Conservation (phyloP, 495 filamentous ascomycete species). For the Glonium stellatum region DNA sequence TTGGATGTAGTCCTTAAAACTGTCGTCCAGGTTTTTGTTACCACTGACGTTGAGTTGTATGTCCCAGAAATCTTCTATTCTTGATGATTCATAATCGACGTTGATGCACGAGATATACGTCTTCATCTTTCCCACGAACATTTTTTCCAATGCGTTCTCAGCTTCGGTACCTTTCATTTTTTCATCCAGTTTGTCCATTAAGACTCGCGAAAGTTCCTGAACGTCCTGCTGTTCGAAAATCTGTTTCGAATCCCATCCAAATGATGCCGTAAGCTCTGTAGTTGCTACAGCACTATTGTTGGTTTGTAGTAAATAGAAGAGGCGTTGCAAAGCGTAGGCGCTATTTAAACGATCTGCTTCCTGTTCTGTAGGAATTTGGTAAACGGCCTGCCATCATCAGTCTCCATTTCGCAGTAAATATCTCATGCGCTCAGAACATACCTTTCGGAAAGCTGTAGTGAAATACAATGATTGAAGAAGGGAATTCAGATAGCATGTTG, state of each 20-base stretch:
- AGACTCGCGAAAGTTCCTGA: constrained; percentile 88
- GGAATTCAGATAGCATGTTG: constrained; percentile 97
- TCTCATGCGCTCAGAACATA: constrained; percentile 33
- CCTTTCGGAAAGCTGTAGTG: constrained; percentile 94
- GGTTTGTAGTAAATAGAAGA: constrained; percentile 92
- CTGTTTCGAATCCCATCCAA: constrained; percentile 96
- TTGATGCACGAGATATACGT: constrained; percentile 99
- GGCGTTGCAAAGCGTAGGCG: constrained; percentile 85
- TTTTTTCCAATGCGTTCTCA: constrained; percentile 80
- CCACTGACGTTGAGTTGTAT: constrained; percentile 94
- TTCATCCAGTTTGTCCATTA: constrained; percentile 94
- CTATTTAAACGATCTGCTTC: constrained; percentile 77
- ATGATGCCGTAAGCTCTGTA: constrained; percentile 85
- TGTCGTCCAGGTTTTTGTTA: constrained; percentile 86
- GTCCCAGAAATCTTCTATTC: constrained; percentile 97
- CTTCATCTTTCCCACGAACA: constrained; percentile 95
- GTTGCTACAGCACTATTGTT: constrained; percentile 75
- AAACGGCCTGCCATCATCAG: constrained; percentile 62
- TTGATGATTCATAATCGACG: constrained; percentile 90
- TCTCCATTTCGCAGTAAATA: not conserved
- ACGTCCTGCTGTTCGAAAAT: constrained; percentile 99
- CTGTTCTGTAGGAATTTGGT: constrained; percentile 85
- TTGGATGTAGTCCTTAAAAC: constrained; percentile 91
- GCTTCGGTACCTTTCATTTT: constrained; percentile 96
- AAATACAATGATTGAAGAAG: constrained; percentile 95